phyloP scores from a whole-genome alignment of 139 green algal genomes.

The Auxenochlorella pyrenoidosa region DNA sequence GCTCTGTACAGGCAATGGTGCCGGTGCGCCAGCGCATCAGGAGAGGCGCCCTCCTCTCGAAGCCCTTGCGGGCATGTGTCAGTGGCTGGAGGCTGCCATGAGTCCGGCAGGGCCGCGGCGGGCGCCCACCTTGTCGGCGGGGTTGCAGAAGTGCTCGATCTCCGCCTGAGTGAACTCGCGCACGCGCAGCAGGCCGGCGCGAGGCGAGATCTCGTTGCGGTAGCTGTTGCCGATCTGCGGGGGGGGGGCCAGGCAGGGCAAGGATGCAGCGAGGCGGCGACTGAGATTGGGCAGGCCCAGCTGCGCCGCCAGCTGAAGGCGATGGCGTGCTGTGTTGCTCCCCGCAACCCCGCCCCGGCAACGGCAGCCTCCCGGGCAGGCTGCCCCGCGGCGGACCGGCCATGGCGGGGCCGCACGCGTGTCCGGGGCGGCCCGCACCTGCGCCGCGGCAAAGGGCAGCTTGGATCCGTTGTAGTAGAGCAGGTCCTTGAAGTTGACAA shows the following conservation, averaged over 20 bases:
- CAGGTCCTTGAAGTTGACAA: conserved; percentile 96
- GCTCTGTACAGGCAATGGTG: background rate
- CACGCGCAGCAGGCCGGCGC: conserved; percentile 94
- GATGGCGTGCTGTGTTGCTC: too few relatives aligned
- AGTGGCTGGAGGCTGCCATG: too few relatives aligned
- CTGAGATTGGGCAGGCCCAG: background rate
- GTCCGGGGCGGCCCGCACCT: conserved; percentile 52
- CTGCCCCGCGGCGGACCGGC: too few relatives aligned
- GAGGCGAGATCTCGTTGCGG: conserved; percentile 96
- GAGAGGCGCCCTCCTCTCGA: too few relatives aligned
- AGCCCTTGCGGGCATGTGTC: too few relatives aligned
- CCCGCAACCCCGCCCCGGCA: too few relatives aligned
- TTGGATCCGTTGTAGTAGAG: conserved; percentile 98
- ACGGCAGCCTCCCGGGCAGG: too few relatives aligned
- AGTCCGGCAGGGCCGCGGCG: too few relatives aligned
- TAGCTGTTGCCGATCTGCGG: conserved; percentile 92
- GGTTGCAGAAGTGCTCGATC: conserved; percentile 99
- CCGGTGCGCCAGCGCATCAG: background rate
- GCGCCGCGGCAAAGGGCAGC: conserved; percentile 97
- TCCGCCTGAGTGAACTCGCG: conserved; percentile 99
- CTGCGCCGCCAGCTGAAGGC: background rate
- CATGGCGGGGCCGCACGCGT: too few relatives aligned
- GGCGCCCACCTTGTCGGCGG: conserved; percentile 82
- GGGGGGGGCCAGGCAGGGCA: background rate
- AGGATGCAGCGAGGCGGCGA: background rate